Evolutionary conservation across 164 flowering plant genomes (phyloP).

Genomic region (Amborella trichopoda): DNA sequence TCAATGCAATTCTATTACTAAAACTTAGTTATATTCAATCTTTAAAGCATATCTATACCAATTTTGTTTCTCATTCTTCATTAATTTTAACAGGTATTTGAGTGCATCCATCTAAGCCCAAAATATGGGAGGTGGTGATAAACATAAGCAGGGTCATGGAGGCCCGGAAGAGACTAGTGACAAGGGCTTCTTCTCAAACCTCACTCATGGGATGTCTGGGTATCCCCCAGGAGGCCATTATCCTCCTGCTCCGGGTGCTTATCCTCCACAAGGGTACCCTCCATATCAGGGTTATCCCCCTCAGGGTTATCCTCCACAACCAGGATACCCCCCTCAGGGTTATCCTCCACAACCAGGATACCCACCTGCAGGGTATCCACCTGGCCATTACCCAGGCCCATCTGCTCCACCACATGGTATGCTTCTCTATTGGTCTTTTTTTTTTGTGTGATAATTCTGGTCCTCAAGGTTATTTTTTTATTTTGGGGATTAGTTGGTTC

Average conservation of each 20-base stretch:
- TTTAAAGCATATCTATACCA: background rate
- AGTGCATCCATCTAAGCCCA: background rate
- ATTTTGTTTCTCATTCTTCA: background rate
- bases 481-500: no score
- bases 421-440: background rate
- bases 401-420: constrained; percentile 16
- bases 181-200: constrained; percentile 34
- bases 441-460: no score
- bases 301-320: constrained; percentile 23
- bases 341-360: constrained; percentile 19
- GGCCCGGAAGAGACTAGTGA: constrained; percentile 16
- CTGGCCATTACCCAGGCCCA: constrained; percentile 29
- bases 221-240: constrained; percentile 14
- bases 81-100: background rate
- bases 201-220: constrained; percentile 22
- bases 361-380: constrained; percentile 26
- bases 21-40: no score
- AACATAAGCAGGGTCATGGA: constrained; percentile 20
- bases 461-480: no score
- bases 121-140: constrained; percentile 49
- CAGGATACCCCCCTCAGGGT: constrained; percentile 25
- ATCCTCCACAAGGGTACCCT: constrained; percentile 32
- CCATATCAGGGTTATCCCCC: constrained; percentile 20
- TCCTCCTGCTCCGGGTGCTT: constrained; percentile 19
- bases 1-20: no score